Conservation (phyloP, 163 green algal genomes). For the Coccomyxa subellipsoidea region DNA sequence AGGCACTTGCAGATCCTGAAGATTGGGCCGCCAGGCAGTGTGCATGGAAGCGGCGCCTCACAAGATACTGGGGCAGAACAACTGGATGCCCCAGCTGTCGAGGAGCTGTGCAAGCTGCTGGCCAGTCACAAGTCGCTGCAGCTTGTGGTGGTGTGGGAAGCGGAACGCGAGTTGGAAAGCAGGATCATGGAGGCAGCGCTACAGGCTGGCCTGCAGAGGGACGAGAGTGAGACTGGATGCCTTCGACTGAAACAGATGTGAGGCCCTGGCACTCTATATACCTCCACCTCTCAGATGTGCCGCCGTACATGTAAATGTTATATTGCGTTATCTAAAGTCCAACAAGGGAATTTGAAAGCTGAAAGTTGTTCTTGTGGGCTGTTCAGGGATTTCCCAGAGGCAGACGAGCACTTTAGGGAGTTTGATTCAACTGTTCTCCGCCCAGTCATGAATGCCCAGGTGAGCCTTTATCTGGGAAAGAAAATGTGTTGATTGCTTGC, state of each 20-base stretch:
- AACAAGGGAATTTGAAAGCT: too few relatives aligned
- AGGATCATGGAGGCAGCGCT: not conserved
- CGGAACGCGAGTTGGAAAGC: not conserved
- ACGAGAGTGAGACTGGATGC: not conserved
- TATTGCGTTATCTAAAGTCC: not conserved
- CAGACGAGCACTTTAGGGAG: not conserved
- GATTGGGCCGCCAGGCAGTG: not conserved
- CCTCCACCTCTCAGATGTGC: too few relatives aligned
- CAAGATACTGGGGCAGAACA: not conserved
- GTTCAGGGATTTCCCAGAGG: not conserved
- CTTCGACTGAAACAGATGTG: not conserved
- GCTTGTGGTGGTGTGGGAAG: not conserved
- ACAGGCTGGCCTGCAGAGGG: not conserved
- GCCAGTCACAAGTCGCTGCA: not conserved
- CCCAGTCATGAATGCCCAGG: not conserved
- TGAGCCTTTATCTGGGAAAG: too few relatives aligned
- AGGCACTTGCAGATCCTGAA: not conserved
- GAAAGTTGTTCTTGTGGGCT: not conserved
- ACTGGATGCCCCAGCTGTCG: not conserved
- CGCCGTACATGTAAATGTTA: not conserved
- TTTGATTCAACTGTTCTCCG: not conserved
- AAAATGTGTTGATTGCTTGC: too few relatives aligned
- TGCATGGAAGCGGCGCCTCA: not conserved
- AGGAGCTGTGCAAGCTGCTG: not conserved
- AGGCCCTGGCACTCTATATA: too few relatives aligned